A percentile compares a stretch with the other conserved stretches of the same genome.
Conservation (phyloP, 208 protist species). For the Crithidia fasciculata region DNA sequence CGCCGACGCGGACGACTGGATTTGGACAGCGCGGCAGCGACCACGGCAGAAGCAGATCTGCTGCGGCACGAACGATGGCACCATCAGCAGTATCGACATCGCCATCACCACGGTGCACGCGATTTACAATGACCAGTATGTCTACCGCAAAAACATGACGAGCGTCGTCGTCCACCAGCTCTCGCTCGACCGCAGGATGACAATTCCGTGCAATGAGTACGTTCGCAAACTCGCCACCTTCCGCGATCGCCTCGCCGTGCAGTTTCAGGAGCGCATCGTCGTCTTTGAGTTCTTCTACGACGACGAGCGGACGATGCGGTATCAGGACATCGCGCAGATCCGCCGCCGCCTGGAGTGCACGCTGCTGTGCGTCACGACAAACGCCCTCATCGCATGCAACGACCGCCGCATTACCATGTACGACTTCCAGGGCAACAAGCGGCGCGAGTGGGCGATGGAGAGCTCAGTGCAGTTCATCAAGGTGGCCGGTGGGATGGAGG, state of each 20-base stretch:
- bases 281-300: conserved; percentile 95
- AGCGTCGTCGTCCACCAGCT: conserved; percentile 96
- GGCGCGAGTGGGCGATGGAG: conserved; percentile 95
- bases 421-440: conserved; percentile 91
- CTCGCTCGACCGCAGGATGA: conserved; percentile 78
- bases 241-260: conserved; percentile 93
- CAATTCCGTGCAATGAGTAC: conserved; percentile 95
- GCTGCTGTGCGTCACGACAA: conserved; percentile 91
- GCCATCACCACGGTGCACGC: conserved; percentile 91
- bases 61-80: conserved; percentile 92
- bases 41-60: conserved; percentile 85
- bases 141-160: conserved; percentile 95
- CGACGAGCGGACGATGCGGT: conserved; percentile 86
- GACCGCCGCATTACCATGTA: conserved; percentile 90
- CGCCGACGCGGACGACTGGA: conserved; percentile 79
- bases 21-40: conserved; percentile 81
- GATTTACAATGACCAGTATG: conserved; percentile 96
- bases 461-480: conserved; percentile 95
- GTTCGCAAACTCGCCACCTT: conserved; percentile 95
- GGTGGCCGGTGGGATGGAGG: conserved; percentile 90
- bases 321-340: conserved; percentile 93
- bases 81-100: conserved; percentile 89
- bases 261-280: conserved; percentile 92
- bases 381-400: conserved; percentile 91
- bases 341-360: conserved; percentile 91